Evolutionary conservation across 352 stramenopile genomes (phyloP).

Genomic region (Phytophthora podocarpi): DNA sequence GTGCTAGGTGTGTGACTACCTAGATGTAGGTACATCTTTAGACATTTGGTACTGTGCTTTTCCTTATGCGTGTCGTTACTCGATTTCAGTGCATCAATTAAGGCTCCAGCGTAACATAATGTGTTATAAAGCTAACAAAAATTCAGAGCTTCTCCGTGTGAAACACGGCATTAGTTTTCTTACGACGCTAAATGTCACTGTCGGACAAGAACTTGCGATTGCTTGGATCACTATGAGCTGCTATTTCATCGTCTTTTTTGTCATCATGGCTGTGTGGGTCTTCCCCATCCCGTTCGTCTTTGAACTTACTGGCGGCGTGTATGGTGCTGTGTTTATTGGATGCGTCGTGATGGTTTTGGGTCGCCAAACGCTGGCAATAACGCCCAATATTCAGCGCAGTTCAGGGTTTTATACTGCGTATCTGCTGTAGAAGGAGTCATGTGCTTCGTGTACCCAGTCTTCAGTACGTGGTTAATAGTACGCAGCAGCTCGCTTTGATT

Average conservation of each 20-base stretch:
- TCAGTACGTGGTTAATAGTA: conserved; percentile 9
- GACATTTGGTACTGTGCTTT: no score
- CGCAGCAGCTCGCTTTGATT: conserved; percentile 12
- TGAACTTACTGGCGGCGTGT: conserved; percentile 23
- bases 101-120: no score
- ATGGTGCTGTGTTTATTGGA: conserved; percentile 10
- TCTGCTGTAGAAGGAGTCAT: conserved; percentile 15
- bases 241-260: conserved; percentile 28
- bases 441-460: conserved; percentile 24
- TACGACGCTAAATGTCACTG: conserved; percentile 11
- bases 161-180: no score
- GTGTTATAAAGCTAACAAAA: no score
- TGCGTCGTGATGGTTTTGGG: conserved; percentile 11
- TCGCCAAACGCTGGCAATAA: conserved; percentile 6
- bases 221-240: conserved; percentile 17
- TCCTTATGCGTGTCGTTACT: no score
- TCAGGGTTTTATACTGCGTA: conserved; percentile 7
- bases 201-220: conserved; percentile 20
- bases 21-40: no score
- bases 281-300: conserved; percentile 38
- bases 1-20: no score
- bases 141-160: no score
- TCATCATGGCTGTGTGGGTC: conserved; percentile 22
- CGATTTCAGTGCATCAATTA: no score
- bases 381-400: conserved; percentile 4